These are phyloP conservation scores for Pugionium cornutum DNA, from an alignment of 345 rosid genomes.

Conservation along the genomic window DNA sequence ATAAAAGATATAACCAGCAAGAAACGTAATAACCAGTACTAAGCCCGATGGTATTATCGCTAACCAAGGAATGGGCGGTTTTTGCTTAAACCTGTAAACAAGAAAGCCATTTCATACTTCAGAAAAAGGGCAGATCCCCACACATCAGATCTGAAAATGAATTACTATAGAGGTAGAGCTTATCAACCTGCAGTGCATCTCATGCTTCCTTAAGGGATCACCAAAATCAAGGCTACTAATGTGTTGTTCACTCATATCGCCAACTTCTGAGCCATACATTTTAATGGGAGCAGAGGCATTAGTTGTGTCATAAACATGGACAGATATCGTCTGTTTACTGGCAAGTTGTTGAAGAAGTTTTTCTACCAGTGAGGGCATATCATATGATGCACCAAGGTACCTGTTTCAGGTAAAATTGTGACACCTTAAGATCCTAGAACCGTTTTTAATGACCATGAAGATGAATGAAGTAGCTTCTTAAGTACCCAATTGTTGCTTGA, in stretches of 20 bases:
- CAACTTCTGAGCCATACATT: constrained; percentile 80
- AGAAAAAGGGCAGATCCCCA: no score
- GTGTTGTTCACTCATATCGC: constrained; percentile 61
- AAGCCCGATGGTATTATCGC: constrained; percentile 66
- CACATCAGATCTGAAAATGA: not conserved
- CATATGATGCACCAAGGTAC: constrained; percentile 96
- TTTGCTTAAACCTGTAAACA: constrained; percentile 70
- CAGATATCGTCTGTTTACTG: constrained; percentile 82
- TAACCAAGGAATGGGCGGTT: constrained; percentile 74
- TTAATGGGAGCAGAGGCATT: constrained; percentile 60
- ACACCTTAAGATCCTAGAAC: not conserved
- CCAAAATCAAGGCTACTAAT: constrained; percentile 84
- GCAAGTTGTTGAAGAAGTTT: constrained; percentile 96
- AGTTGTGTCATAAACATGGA: constrained; percentile 88
- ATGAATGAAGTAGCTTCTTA: not conserved
- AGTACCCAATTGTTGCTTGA: constrained; percentile 81
- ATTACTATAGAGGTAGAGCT: not conserved
- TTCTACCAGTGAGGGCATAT: constrained; percentile 92
- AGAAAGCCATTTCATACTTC: constrained; percentile 9
- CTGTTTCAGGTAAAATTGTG: constrained; percentile 38
- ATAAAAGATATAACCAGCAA: constrained; percentile 70
- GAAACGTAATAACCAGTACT: constrained; percentile 66
- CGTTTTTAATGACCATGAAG: not conserved
- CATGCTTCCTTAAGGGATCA: constrained; percentile 85
- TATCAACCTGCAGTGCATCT: constrained; percentile 86